Percentiles rank a stretch among this genome's conserved stretches.
Evolutionary conservation across 208 protist genomes (phyloP).

Genomic region (Phytomonas francai): DNA sequence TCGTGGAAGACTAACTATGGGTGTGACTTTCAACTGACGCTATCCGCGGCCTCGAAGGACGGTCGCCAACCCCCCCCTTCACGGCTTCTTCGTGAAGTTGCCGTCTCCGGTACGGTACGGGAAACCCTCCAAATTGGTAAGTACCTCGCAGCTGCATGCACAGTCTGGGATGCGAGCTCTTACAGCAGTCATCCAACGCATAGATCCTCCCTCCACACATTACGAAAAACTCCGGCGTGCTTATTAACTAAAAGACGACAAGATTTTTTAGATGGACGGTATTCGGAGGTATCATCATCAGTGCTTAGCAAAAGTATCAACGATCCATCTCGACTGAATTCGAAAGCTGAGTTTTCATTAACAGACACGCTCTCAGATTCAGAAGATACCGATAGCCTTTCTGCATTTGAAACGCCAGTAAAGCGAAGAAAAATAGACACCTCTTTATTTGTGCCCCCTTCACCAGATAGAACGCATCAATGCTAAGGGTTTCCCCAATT

Average conservation of each 20-base stretch:
- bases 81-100: neutral
- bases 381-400: conserved; percentile 13
- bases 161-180: neutral
- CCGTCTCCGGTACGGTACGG: neutral
- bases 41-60: neutral
- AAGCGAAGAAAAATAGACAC: conserved; percentile 21
- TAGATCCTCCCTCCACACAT: neutral
- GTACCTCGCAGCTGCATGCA: neutral
- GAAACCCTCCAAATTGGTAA: neutral
- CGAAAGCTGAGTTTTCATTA: neutral
- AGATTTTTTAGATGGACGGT: neutral
- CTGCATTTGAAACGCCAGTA: conserved; percentile 31
- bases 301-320: neutral
- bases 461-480: conserved; percentile 21
- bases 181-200: neutral
- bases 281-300: neutral
- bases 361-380: neutral
- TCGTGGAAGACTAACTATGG: conserved; percentile 19
- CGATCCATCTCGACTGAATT: neutral
- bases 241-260: neutral
- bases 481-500: neutral
- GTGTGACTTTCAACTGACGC: conserved; percentile 17
- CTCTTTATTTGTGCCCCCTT: conserved; percentile 19
- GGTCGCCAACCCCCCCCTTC: too few relatives aligned
- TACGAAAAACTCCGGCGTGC: neutral